Evolutionary conservation across 352 stramenopile genomes (phyloP).

Genomic region (Phytophthora hybrid): DNA sequence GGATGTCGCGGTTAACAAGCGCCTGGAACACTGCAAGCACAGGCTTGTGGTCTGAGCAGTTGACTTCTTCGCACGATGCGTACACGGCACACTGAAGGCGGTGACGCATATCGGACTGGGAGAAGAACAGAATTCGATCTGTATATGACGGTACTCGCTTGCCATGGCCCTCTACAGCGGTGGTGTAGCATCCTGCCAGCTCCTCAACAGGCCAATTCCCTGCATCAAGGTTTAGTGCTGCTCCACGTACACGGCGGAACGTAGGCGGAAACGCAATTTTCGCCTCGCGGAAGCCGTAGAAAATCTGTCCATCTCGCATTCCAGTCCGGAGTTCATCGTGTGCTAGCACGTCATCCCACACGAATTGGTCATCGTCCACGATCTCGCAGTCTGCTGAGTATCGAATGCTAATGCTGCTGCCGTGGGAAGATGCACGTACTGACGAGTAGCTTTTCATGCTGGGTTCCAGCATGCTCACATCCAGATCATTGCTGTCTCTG

Average conservation of each 20-base stretch:
- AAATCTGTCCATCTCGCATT: conserved; percentile 64
- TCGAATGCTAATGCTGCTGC: conserved; percentile 36
- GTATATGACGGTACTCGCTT: conserved; percentile 90
- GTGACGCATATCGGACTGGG: conserved; percentile 70
- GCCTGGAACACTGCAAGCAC: conserved; percentile 79
- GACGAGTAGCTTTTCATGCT: conserved; percentile 39
- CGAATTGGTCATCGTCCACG: conserved; percentile 50
- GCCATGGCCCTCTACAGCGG: conserved; percentile 56
- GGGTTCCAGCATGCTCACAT: conserved; percentile 53
- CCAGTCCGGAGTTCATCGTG: conserved; percentile 80
- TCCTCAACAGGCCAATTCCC: conserved; percentile 34
- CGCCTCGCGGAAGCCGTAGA: conserved; percentile 80
- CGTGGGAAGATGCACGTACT: conserved; percentile 36
- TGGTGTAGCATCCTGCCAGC: conserved; percentile 63
- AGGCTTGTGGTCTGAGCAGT: conserved; percentile 87
- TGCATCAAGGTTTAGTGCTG: conserved; percentile 37
- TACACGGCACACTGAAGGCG: conserved; percentile 77
- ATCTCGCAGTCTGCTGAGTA: conserved; percentile 49
- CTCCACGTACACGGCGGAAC: conserved; percentile 70
- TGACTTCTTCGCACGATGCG: conserved; percentile 75
- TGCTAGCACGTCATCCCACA: conserved; percentile 70
- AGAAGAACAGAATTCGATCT: conserved; percentile 90
- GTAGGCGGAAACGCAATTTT: conserved; percentile 84
- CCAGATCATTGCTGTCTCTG: conserved; percentile 40
- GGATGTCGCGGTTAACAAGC: conserved; percentile 63